Base-by-base conservation (phyloP, 2,329 filamentous ascomycete genomes). In the Ophiostoma angusticollis region DNA sequence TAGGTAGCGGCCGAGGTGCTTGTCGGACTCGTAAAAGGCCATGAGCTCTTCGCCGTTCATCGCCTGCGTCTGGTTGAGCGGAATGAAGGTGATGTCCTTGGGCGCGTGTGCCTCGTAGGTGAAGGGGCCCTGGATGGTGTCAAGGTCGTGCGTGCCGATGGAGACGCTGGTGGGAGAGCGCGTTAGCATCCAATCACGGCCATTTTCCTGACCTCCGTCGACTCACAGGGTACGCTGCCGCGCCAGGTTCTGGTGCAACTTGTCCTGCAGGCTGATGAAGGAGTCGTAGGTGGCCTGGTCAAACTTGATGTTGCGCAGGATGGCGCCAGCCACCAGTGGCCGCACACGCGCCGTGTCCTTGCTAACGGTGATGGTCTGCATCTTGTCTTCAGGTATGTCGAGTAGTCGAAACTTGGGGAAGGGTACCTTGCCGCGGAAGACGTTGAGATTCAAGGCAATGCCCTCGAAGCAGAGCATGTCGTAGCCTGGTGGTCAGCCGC, bases 391-490 rank as follows among this genome's bases (percentile, higher is more conserved):
- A 42, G 77, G 65, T 13, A 89, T 84, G 49, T 80, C 67, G 47
- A 78, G 74, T 38, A 94, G 63, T 51, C 68, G 72, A 68, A 85
- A 96, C 50, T 85, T 83, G 41, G 93, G 91, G 29, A 85, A 69
- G 22, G 77, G 62, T 40, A 74, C 67, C 53, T 78, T 82, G 47
- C 78, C 84, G 48, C 83, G 70, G 75, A 98, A 96, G 61, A 96
- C 84, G 60, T 94, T 94, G 51, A 96, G 74, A 72, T 93, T 93
- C 59, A 94, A 74, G 49, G 84, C 81, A 57, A 96, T 94, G 45
- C 89, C 89, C 66, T 96, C 91, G 64, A 93, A 93, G 64, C 89
- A 96, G 40, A 98, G 76, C 79, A 96, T 86, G 55, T 96, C 78
- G 63, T 78, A 87, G 18, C n/a, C n/a, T n/a, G n/a, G n/a, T n/a